These are phyloP conservation scores for Solanum chmielewskii DNA, from an alignment of 257 asterid genomes.

Conservation along the genomic window DNA sequence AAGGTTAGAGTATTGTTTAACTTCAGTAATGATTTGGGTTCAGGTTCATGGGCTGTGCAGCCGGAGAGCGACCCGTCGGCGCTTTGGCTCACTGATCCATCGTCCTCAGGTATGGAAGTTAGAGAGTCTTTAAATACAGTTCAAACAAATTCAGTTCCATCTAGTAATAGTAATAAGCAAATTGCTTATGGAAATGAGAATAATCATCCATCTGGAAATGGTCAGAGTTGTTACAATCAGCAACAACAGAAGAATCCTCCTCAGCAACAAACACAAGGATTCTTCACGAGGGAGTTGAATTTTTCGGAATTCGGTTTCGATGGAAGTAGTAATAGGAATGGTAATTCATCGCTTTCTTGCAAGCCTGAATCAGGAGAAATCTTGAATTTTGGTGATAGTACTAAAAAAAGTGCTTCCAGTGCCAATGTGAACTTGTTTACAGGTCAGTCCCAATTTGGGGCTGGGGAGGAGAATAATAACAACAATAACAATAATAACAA, in stretches of 20 bases:
- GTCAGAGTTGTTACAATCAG: background rate
- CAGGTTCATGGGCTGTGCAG: slow-evolving; percentile 17
- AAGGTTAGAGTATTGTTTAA: slow-evolving; percentile 17
- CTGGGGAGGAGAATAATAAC: background rate
- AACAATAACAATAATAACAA: background rate
- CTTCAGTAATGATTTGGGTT: slow-evolving; percentile 4
- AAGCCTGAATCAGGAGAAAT: slow-evolving; percentile 16
- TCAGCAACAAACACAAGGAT: background rate
- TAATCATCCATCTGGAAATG: background rate
- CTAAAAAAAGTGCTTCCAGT: background rate
- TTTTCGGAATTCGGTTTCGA: slow-evolving; percentile 7
- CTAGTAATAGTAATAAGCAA: slow-evolving; percentile 1
- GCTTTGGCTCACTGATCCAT: slow-evolving; percentile 16
- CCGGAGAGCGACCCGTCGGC: slow-evolving; percentile 18
- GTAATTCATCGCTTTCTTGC: background rate
- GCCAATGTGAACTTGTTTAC: background rate
- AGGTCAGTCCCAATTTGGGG: background rate
- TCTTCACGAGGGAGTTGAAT: slow-evolving; percentile 3
- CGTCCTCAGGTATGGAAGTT: background rate
- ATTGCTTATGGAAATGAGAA: background rate
- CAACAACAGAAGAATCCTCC: background rate
- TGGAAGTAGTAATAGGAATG: background rate
- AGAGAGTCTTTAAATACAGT: background rate
- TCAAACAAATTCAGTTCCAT: background rate
- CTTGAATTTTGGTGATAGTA: slow-evolving; percentile 4